phyloP scores from a whole-genome alignment of 164 flowering plant genomes.

The Magnolia officinalis region DNA sequence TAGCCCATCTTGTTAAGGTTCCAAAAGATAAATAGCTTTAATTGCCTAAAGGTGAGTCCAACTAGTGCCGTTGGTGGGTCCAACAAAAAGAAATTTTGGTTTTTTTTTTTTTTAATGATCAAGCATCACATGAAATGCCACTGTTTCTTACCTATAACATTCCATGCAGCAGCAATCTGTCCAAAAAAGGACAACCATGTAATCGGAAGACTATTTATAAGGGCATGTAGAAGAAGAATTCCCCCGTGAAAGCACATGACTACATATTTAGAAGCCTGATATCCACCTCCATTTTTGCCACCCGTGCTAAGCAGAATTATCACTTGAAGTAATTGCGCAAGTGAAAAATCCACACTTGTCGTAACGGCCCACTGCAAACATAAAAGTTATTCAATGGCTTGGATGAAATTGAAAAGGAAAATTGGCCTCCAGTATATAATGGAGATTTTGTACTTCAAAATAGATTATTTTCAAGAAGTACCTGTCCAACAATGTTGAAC shows the following conservation, averaged over 20 bases:
- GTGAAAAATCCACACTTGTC: conserved; percentile 83
- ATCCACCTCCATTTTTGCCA: conserved; percentile 89
- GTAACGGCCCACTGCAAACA: conserved; percentile 98
- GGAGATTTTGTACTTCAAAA: conserved; percentile 8
- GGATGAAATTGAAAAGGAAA: conserved; percentile 2
- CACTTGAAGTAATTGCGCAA: conserved; percentile 87
- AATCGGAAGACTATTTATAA: conserved; percentile 81
- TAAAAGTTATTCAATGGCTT: conserved; percentile 10
- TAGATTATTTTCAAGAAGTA: conserved; percentile 20
- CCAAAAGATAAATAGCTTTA: not conserved
- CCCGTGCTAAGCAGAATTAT: conserved; percentile 91
- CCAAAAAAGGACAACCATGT: conserved; percentile 78
- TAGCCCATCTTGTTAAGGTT: not conserved
- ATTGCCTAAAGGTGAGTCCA: not conserved
- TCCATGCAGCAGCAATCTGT: conserved; percentile 91
- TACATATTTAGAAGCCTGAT: conserved; percentile 70
- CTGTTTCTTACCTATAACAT: conserved; percentile 56
- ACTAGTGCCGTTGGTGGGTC: not conserved
- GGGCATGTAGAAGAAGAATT: conserved; percentile 66
- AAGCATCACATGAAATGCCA: not conserved
- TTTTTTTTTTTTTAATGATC: no score
- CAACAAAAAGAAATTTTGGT: not conserved
- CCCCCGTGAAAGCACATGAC: conserved; percentile 72
- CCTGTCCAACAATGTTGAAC: conserved; percentile 99
- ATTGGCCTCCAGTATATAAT: not conserved